phyloP scores from a whole-genome alignment of 768 basidiomycete species.

The Mycena albidolilacea region DNA sequence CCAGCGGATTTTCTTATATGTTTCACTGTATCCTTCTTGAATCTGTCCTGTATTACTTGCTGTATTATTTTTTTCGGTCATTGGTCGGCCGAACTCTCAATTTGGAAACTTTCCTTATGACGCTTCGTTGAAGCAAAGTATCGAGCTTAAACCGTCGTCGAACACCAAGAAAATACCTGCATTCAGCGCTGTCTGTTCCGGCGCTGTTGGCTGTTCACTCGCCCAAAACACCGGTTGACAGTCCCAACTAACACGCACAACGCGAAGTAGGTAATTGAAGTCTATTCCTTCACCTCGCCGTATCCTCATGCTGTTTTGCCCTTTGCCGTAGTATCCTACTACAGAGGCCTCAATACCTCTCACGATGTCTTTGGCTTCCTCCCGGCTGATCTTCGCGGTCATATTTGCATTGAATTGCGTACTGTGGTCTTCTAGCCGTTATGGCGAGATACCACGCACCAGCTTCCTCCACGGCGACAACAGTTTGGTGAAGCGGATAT shows the following conservation, averaged over 20 bases:
- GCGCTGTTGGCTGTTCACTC: neutral
- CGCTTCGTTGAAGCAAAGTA: neutral
- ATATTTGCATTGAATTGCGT: slow-evolving; percentile 70
- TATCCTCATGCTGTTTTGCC: slow-evolving; percentile 28
- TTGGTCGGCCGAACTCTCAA: neutral
- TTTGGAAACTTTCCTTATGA: neutral
- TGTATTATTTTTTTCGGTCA: neutral
- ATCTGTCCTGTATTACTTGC: neutral
- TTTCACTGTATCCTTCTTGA: neutral
- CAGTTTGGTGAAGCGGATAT: slow-evolving; percentile 61
- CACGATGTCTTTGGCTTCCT: slow-evolving; percentile 62
- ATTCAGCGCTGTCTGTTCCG: neutral
- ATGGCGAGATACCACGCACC: slow-evolving; percentile 52
- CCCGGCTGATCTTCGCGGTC: slow-evolving; percentile 67
- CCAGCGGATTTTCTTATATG: no score
- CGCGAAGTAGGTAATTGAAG: neutral
- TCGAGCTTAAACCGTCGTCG: neutral
- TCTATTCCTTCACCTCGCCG: neutral
- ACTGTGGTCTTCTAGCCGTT: slow-evolving; percentile 76
- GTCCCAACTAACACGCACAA: neutral
- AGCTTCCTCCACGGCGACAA: slow-evolving; percentile 46
- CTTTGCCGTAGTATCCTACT: neutral
- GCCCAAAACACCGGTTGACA: neutral
- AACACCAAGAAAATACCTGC: neutral
- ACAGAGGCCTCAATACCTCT: slow-evolving; percentile 12